Conservation (phyloP, 306 rosid species). For the Echinosophora koreensis region DNA sequence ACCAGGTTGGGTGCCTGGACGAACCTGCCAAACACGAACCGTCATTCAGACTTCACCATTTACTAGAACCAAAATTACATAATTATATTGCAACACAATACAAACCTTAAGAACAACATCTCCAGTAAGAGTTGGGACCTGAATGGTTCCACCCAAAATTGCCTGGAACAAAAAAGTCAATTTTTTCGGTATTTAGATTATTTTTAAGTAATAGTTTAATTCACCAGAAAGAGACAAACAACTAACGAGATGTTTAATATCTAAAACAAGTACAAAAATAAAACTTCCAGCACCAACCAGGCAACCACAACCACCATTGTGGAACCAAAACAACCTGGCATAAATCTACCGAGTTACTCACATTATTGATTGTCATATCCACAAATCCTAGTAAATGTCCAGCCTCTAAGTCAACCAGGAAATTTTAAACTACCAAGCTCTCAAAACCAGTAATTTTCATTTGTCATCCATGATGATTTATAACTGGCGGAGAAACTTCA, state of each 20-base stretch:
- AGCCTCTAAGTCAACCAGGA: constrained; percentile 16
- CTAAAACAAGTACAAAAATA: not conserved
- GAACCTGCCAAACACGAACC: constrained; percentile 64
- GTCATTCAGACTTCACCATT: constrained; percentile 32
- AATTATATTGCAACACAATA: constrained; percentile 5
- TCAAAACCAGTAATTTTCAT: not conserved
- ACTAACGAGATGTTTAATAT: not conserved
- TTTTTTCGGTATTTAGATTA: not conserved
- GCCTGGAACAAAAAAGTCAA: constrained; percentile 59
- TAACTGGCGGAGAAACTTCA: not conserved
- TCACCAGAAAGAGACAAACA: not conserved
- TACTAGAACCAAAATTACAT: constrained; percentile 19
- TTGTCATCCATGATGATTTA: constrained; percentile 6
- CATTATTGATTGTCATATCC: not conserved
- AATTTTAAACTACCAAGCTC: constrained; percentile 30
- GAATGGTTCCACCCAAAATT: constrained; percentile 90
- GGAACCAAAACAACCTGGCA: constrained; percentile 8
- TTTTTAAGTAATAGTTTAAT: not conserved
- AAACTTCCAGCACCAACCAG: constrained; percentile 18
- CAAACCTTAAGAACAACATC: constrained; percentile 94
- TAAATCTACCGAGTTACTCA: not conserved
- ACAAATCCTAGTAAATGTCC: constrained; percentile 13
- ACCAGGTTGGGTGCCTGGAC: constrained; percentile 87
- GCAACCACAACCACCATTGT: not conserved
- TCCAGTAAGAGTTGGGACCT: constrained; percentile 86